These are phyloP conservation scores for Pholiota microspora DNA, from an alignment of 768 basidiomycete genomes.

Conservation along the genomic window DNA sequence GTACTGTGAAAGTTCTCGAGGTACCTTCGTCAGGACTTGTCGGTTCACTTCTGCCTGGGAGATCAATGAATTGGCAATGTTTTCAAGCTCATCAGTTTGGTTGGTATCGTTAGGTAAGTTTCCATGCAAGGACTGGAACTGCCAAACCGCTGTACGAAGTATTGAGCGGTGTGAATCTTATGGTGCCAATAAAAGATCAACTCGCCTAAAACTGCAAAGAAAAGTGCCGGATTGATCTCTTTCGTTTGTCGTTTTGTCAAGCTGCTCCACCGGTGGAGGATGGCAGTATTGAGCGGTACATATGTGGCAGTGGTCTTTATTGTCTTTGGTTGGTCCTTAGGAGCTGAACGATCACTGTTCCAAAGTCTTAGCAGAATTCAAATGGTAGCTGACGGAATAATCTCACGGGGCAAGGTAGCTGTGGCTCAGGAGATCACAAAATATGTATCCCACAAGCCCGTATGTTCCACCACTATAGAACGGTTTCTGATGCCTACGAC, in stretches of 20 bases:
- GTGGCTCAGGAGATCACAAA: conserved; percentile 87
- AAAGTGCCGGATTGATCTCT: conserved; percentile 72
- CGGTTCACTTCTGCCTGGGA: conserved; percentile 66
- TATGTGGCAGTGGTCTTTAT: conserved; percentile 65
- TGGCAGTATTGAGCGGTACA: conserved; percentile 56
- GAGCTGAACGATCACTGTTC: conserved; percentile 60
- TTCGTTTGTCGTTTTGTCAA: conserved; percentile 77
- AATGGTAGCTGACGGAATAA: conserved; percentile 2
- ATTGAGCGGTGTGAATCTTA: conserved; percentile 1
- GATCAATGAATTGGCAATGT: conserved; percentile 63
- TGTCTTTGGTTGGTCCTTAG: conserved; percentile 57
- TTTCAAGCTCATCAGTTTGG: conserved; percentile 54
- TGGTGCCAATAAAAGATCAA: conserved; percentile 2
- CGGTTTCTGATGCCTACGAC: conserved; percentile 69
- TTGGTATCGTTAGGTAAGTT: conserved; percentile 51
- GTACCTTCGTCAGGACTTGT: conserved; percentile 56
- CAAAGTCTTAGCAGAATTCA: conserved; percentile 4
- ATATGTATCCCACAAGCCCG: conserved; percentile 90
- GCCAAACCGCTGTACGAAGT: conserved; percentile 66
- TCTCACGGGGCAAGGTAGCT: conserved; percentile 84
- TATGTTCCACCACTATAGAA: conserved; percentile 94
- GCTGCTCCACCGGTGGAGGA: conserved; percentile 66
- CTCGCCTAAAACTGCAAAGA: conserved; percentile 74
- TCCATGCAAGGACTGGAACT: conserved; percentile 64
- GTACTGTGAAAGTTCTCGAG: conserved; percentile 64